These are phyloP conservation scores for Pseudogymnoascus sp. DNA, from an alignment of 2,329 filamentous ascomycete genomes.

Conservation along the genomic window DNA sequence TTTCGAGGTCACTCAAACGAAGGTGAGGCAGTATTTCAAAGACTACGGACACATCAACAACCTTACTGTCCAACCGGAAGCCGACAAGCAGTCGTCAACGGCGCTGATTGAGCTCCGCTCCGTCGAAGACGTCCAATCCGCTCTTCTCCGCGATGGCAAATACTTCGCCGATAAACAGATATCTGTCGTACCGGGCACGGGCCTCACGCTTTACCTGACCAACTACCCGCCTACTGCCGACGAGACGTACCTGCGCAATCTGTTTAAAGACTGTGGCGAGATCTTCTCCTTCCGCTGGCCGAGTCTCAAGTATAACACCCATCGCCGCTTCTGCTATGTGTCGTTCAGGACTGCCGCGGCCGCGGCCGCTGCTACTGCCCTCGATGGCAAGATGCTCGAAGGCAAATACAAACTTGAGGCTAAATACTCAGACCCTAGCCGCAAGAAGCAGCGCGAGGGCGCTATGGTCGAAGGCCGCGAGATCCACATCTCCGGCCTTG, in stretches of 20 bases:
- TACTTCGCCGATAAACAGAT: slow-evolving; percentile 68
- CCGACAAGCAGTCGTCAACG: slow-evolving; percentile 52
- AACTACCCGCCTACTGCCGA: slow-evolving; percentile 80
- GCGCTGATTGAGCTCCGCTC: slow-evolving; percentile 81
- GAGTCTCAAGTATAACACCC: slow-evolving; percentile 80
- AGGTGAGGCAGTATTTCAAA: slow-evolving; percentile 82
- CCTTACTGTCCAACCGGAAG: slow-evolving; percentile 59
- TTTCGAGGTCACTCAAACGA: slow-evolving; percentile 57
- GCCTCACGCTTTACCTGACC: slow-evolving; percentile 78
- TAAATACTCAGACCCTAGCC: slow-evolving; percentile 76
- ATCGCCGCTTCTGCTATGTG: slow-evolving; percentile 90
- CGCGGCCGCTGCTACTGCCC: slow-evolving; percentile 62
- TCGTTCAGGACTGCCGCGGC: slow-evolving; percentile 69
- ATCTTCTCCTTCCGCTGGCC: slow-evolving; percentile 84
- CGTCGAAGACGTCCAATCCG: slow-evolving; percentile 72
- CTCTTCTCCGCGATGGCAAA: slow-evolving; percentile 74
- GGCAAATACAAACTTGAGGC: slow-evolving; percentile 62
- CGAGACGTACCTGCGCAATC: slow-evolving; percentile 57
- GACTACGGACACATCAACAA: slow-evolving; percentile 81
- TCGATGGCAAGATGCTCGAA: slow-evolving; percentile 65
- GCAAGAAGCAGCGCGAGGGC: slow-evolving; percentile 71
- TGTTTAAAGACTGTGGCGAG: slow-evolving; percentile 71
- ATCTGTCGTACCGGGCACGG: slow-evolving; percentile 64
- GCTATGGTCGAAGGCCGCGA: slow-evolving; percentile 83
- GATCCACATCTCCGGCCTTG: slow-evolving; percentile 67